These are phyloP conservation scores for Aspergillus sp. DNA, from an alignment of 2,329 filamentous ascomycete species.

Conservation along the genomic window DNA sequence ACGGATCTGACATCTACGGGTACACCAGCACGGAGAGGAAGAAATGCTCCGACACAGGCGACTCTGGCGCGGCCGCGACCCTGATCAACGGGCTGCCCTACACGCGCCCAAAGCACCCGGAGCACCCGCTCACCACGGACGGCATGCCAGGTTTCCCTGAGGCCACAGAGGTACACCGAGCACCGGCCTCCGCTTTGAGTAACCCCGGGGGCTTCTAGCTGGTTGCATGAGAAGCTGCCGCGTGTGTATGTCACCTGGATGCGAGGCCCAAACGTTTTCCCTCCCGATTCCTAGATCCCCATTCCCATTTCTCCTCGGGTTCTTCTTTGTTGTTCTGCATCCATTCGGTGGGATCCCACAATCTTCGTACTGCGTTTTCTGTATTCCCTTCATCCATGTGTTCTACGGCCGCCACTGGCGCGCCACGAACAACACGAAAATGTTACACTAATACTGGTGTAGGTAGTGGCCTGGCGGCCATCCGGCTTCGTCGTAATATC, in stretches of 20 bases:
- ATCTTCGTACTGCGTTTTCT: neutral
- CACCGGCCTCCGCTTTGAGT: conserved; percentile 22
- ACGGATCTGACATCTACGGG: conserved; percentile 37
- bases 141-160: conserved; percentile 18
- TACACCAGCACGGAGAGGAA: conserved; percentile 36
- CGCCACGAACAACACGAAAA: neutral
- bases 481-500: neutral
- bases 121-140: conserved; percentile 13
- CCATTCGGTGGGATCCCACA: neutral
- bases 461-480: neutral
- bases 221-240: neutral
- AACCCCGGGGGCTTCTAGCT: conserved; percentile 18
- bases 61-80: conserved; percentile 25
- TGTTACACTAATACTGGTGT: conserved; percentile 13
- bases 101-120: conserved; percentile 26
- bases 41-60: conserved; percentile 22
- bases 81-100: conserved; percentile 44
- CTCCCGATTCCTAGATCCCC: too few species aligned
- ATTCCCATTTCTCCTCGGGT: too few species aligned
- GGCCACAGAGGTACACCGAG: conserved; percentile 19
- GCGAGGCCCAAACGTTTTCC: neutral
- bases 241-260: neutral
- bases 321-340: neutral
- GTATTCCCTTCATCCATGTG: conserved; percentile 1
- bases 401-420: neutral